Conservation (phyloP, 768 basidiomycete species). For the Pulveroboletus sp. region DNA sequence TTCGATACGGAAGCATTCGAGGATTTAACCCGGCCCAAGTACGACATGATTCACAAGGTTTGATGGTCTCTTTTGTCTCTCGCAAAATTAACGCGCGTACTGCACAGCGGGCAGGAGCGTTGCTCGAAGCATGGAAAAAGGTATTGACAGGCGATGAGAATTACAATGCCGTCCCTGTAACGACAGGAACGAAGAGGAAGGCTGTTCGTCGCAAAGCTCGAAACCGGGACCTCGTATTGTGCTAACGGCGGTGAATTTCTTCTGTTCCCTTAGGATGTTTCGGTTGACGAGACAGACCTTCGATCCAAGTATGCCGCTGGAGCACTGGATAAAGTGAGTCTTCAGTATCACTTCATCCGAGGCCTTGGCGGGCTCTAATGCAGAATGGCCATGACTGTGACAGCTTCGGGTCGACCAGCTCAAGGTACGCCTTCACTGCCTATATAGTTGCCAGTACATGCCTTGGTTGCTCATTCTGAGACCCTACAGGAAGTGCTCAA, state of each 20-base stretch:
- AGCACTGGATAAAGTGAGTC: slow-evolving; percentile 58
- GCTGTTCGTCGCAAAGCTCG: slow-evolving; percentile 41
- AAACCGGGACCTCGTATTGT: neutral
- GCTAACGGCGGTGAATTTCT: neutral
- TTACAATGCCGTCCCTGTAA: slow-evolving; percentile 46
- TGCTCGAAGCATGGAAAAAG: slow-evolving; percentile 69
- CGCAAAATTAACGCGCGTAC: neutral
- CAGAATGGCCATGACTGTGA: slow-evolving; percentile 3
- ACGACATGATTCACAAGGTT: slow-evolving; percentile 77
- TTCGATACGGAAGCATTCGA: slow-evolving; percentile 74
- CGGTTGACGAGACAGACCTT: slow-evolving; percentile 69
- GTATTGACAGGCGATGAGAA: slow-evolving; percentile 59
- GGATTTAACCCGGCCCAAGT: slow-evolving; percentile 77
- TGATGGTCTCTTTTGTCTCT: slow-evolving; percentile 4
- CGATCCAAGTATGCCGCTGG: slow-evolving; percentile 60
- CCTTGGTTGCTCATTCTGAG: neutral
- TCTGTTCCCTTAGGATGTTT: slow-evolving; percentile 44
- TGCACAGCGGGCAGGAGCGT: slow-evolving; percentile 57
- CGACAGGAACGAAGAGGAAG: slow-evolving; percentile 64
- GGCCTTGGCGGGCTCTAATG: slow-evolving; percentile 5
- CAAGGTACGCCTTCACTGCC: slow-evolving; percentile 45
- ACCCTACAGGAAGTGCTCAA: slow-evolving; percentile 62
- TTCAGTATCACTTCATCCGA: neutral
- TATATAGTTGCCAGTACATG: neutral
- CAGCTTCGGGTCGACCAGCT: slow-evolving; percentile 77